A percentile compares a stretch with the other conserved stretches of the same genome.
phyloP scores from a whole-genome alignment of 2,329 filamentous ascomycete genomes.

The Capronia coronata region DNA sequence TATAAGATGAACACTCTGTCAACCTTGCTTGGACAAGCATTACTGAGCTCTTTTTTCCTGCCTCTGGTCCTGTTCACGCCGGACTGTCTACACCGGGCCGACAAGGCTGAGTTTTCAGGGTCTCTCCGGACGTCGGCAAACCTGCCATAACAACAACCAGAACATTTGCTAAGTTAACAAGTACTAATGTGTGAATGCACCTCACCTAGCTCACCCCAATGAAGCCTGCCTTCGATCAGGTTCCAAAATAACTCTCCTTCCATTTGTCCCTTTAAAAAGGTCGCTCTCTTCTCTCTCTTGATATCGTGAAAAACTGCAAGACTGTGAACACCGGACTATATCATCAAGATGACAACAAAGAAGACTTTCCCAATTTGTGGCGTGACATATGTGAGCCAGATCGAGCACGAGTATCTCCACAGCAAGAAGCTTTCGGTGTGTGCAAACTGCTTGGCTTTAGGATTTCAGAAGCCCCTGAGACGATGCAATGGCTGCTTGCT shows the following conservation, averaged over 20 bases:
- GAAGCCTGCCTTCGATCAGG: neutral
- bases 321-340: neutral
- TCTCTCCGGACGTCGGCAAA: neutral
- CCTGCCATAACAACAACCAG: neutral
- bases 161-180: neutral
- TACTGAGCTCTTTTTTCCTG: neutral
- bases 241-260: neutral
- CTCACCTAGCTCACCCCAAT: too few relatives aligned
- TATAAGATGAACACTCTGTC: too few relatives aligned
- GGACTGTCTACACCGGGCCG: neutral
- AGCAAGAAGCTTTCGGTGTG: slow-evolving; percentile 27
- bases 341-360: slow-evolving; percentile 4
- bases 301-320: neutral
- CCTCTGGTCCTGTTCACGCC: neutral
- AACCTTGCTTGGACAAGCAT: too few relatives aligned
- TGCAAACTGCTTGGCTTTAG: slow-evolving; percentile 24
- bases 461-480: slow-evolving; percentile 27
- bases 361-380: slow-evolving; percentile 24
- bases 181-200: too few relatives aligned
- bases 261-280: neutral
- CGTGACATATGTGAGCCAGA: slow-evolving; percentile 20
- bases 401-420: slow-evolving; percentile 28
- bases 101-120: neutral
- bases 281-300: too few relatives aligned
- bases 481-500: slow-evolving; percentile 25